Evolutionary conservation across 1,284 basidiomycete genomes (phyloP), one percentile per base, ranked within the genome.

Genomic region (Trametes polyzona): DNA sequence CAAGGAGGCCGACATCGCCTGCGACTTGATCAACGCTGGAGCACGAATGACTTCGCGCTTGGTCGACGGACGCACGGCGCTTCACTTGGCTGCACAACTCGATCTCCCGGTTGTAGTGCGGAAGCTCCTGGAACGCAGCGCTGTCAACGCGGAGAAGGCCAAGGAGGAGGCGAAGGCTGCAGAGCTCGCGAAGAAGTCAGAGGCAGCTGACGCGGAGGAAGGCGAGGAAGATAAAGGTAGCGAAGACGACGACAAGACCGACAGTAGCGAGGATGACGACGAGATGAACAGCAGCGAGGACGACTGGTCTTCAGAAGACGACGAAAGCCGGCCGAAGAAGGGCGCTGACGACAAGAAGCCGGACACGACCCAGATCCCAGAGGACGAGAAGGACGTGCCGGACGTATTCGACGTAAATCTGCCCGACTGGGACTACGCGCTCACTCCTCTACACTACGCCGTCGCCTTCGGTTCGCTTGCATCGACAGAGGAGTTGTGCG

Each of bases 371-470:
- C 76, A 77, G 50, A 70, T 79, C 9, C 78, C 77, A 1, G 82
- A 83, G 41, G 81, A 82, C 60, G 71, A 76, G 16, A 69, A 73
- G 6, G 78, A 81, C 36, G 69, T 71, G 37, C 81, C 81, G 0
- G 83, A 85, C 57, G 72, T 86, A 35, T 72, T 86, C 26, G 79
- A 83, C 41, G 66, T 84, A 59, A 76, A 84, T 51, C 70, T 74
- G 1, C 54, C 75, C 0, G 83, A 86, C 65, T 87, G 84, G 84
- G 84, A 86, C 65, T 76, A 80, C 53, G 74, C 74, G 4, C 77
- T 82, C 58, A 77, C 79, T 0, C 76, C 84, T 5, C 73, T 86
- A n/a, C 71, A 72, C 30, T 82, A 83, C 59, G 83, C 80, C 2
- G 74, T 83, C 36, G 63, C 82, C 3, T 79, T 73, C 19, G 81